Evolutionary conservation across 2,329 filamentous ascomycete genomes (phyloP), one percentile per base, ranked within the genome.

Genomic region (Stachybotrys elegans): DNA sequence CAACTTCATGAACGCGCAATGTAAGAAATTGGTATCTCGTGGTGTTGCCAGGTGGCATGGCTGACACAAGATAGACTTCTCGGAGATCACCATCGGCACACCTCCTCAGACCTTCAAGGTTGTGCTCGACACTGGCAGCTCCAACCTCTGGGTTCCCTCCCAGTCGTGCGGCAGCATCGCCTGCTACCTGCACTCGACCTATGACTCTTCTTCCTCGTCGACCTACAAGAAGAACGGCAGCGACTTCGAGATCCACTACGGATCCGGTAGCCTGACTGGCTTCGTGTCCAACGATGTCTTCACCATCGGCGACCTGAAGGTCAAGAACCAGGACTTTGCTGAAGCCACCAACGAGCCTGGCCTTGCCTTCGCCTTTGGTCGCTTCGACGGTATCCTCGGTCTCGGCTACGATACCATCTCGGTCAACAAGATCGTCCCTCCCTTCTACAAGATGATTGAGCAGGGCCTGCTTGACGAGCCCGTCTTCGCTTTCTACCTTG

Each of bases 1-100:
- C 71, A 98, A 98, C 83, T 98, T 96, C 75, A 75, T 97, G 75
- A 98, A 98, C 63, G 93, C 93, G 47, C 93, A 98, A 72, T 98
- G 91, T 95, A 84, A 62, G 87, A n/a, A n/a, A n/a, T n/a, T n/a
- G n/a, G n/a, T n/a, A n/a, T n/a, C n/a, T n/a, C n/a, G n/a, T n/a
- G n/a, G n/a, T n/a, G n/a, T 72, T 17, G 3, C 13, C 9, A 5
- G 4, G 4, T 21, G 7, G 14, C n/a, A n/a, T n/a, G n/a, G n/a
- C 16, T 25, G 8, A 17, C 12, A 6, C 19, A 27, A 0, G 5
- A 11, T 49, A 94, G 91, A 98, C 78, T 98, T 95, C 81, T 94
- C 92, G 56, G 90, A 96, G 69, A 96, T 98, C 67, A 79, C 82
- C 57, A 81, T 98, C 66, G 93, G 93, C 53, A 92, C 84, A 40